A percentile compares a stretch with the other conserved stretches of the same genome.
Evolutionary conservation across 2,329 filamentous ascomycete genomes (phyloP).

Genomic region (Aspergillus uvarum): DNA sequence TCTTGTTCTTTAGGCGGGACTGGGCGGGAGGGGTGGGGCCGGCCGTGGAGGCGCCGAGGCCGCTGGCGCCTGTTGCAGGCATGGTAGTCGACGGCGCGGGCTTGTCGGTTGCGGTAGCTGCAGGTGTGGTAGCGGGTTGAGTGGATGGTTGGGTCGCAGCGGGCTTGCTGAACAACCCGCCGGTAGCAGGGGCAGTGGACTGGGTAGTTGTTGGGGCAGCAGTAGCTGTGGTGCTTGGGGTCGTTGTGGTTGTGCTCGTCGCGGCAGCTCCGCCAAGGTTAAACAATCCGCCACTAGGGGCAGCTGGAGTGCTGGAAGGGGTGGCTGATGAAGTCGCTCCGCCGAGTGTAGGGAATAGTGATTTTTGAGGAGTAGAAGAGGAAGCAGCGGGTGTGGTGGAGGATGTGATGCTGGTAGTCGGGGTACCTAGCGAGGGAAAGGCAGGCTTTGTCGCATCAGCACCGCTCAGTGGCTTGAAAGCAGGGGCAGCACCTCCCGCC

Average conservation of each 20-base stretch:
- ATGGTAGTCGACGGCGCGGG: constrained; percentile 30
- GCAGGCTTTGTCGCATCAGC: constrained; percentile 27
- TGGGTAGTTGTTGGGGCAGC: constrained; percentile 22
- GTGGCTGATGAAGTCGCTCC: constrained; percentile 31
- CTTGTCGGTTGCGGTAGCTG: constrained; percentile 23
- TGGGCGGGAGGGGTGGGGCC: constrained; percentile 77
- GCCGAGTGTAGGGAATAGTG: constrained; percentile 31
- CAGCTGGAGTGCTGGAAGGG: constrained; percentile 32
- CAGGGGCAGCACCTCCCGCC: neutral
- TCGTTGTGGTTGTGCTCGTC: constrained; percentile 25
- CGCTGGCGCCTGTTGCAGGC: constrained; percentile 28
- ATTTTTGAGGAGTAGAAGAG: constrained; percentile 34
- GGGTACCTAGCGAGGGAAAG: constrained; percentile 25
- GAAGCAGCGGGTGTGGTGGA: constrained; percentile 28
- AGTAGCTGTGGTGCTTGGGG: neutral
- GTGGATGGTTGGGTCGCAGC: constrained; percentile 25
- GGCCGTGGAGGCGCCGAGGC: constrained; percentile 69
- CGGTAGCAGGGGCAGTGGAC: constrained; percentile 18
- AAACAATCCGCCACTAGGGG: constrained; percentile 30
- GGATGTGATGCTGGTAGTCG: constrained; percentile 20
- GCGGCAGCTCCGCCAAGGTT: constrained; percentile 25
- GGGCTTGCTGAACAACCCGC: constrained; percentile 29
- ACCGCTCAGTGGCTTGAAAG: constrained; percentile 29
- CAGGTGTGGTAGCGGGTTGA: constrained; percentile 21
- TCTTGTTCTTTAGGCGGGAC: constrained; percentile 94